Base-by-base conservation (phyloP, 192 early-diverging fungal genomes). In the Mycoemilia scoparia region DNA sequence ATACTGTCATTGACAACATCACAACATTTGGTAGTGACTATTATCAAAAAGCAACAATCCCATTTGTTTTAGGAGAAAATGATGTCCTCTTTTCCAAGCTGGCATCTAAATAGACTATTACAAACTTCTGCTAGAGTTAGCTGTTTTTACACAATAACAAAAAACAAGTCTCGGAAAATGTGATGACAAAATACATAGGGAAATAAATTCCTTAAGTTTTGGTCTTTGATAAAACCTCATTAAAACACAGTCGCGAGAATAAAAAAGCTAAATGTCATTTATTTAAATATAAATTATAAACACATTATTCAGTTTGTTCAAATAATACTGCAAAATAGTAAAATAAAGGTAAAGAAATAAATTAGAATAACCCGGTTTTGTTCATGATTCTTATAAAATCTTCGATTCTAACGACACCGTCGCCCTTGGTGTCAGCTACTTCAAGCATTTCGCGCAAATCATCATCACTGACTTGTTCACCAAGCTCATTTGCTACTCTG, bases 401-500 rank as follows among this genome's bases (percentile, higher is more conserved):
- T 2, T 39, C 49, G 36, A 79, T 54, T 29, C 61, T 63, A 22
- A 82, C 68, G 23, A 73, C 62, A 11, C 73, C 74, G 35, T 64
- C 76, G 13, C 58, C 67, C 38, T 70, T 66, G 12, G 38, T 21
- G 34, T 79, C 76, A 9, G 74, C 70, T 41, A 79, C 70, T 18
- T 63, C 56, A 34, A 82, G 54, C 74, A 82, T 79, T 35, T 70
- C 71, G 19, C 43, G 42, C 16, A 79, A 53, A 40, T 82, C 77
- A 21, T 69, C 64, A 32, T 73, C 73, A 9, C 67, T 69, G 15
- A 79, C 61, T 22, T 54, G 40, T 33, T 79, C 79, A 39, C 73
- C 70, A 4, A 79, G 41, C 19, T 77, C 74, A 13, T 50, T 41
- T 5, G 79, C 61, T 2, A 82, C 57, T 10, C 61, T 42, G 40